Base-by-base conservation (phyloP, 331 rosid genomes). In the Quercus tomentella region DNA sequence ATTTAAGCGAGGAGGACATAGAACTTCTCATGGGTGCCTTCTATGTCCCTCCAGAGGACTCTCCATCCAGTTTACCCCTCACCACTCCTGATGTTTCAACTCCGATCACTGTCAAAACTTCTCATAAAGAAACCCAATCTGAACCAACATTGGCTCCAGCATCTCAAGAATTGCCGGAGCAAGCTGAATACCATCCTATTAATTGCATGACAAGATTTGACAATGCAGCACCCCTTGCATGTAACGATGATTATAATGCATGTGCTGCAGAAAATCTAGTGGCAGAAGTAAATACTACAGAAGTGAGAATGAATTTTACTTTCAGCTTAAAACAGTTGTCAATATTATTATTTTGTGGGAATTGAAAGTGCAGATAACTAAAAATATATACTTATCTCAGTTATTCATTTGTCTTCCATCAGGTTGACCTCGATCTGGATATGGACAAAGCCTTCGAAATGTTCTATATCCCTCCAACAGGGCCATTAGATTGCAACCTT, bases 141-240 rank as follows among this genome's bases (percentile, higher is more conserved):
- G 89, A 80, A 57, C 77, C 54, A 6, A 84, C 77, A 77, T 37
- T 54, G 45, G 57, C 72, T 86, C 82, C 82, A 11, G 86, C 76
- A 52, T 88, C 93, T 76, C 89, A 87, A 1, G 84, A 88, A 11
- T 79, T 60, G 78, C 81, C 72, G 57, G 78, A 81, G 45, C 90
- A 66, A 79, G 82, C 84, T 66, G 87, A 82, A 65, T 85, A 74
- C 80, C 79, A 26, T 68, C 76, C 14, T 7, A 26, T 81, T 22
- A 43, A n/a, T 61, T 89, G 82, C 71, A 93, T 82, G 61, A 79
- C 83, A 31, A 67, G 74, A 72, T 88, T 94, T 41, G 12, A 41
- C 45, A 41, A 8, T 41, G 12, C 3, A 8, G 45, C 45, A 41
- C 56, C 79, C 2, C 81, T 69, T 82, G 88, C 82, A 69, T 76